Conservation (phyloP, 2,329 filamentous ascomycete genomes). For the Leptographium radiaticola region DNA sequence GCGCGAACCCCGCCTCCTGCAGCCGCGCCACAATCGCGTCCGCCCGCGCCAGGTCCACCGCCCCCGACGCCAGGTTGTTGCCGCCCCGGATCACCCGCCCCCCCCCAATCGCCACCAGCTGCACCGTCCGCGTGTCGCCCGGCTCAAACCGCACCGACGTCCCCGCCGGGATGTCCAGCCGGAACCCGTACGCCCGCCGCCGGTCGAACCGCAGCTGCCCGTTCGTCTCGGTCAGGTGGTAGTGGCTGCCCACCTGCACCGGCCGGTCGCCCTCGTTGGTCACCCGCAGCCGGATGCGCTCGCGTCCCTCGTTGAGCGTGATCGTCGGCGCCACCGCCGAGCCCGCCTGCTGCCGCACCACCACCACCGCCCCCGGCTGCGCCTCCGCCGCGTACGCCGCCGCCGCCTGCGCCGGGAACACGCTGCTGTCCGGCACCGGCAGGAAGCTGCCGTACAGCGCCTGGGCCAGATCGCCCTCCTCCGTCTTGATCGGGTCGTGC, state of each 20-base stretch:
- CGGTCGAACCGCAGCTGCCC: conserved; percentile 83
- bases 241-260: conserved; percentile 88
- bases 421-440: conserved; percentile 55
- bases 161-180: conserved; percentile 80
- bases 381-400: conserved; percentile 53
- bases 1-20: conserved; percentile 63
- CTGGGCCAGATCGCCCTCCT: conserved; percentile 75
- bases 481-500: conserved; percentile 73
- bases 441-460: conserved; percentile 88
- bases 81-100: conserved; percentile 70
- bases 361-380: conserved; percentile 69
- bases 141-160: conserved; percentile 91
- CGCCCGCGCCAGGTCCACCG: conserved; percentile 48
- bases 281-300: conserved; percentile 61
- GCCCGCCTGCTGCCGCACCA: conserved; percentile 15
- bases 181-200: conserved; percentile 65
- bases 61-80: conserved; percentile 64
- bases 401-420: conserved; percentile 53
- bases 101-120: conserved; percentile 77
- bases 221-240: conserved; percentile 94
- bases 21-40: conserved; percentile 56
- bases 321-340: conserved; percentile 24
- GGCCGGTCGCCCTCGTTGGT: conserved; percentile 81
- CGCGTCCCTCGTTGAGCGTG: conserved; percentile 58
- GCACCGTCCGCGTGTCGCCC: conserved; percentile 82